A percentile compares a stretch with the other conserved stretches of the same genome.
These are phyloP conservation scores for Pythium grandisporangium DNA, from an alignment of 352 stramenopile genomes.

Conservation along the genomic window DNA sequence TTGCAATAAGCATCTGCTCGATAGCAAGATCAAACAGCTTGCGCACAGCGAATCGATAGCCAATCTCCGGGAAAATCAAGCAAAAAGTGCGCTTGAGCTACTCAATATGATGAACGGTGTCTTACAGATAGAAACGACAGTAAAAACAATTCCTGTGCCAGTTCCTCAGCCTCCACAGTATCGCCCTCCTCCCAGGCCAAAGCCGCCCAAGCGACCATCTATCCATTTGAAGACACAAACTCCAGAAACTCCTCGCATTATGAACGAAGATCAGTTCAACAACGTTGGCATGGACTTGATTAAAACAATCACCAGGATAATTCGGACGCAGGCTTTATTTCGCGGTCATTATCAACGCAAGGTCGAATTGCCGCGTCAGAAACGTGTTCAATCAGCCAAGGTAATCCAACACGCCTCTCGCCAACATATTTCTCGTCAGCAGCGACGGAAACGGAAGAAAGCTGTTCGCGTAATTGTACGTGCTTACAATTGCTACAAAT, in stretches of 20 bases:
- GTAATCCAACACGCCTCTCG: constrained; percentile 12
- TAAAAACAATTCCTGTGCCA: not conserved
- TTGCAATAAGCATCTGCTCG: constrained; percentile 25
- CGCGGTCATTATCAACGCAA: constrained; percentile 15
- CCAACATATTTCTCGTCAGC: constrained; percentile 2
- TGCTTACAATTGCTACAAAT: constrained; percentile 6
- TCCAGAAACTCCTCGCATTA: too few relatives aligned
- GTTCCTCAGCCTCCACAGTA: too few relatives aligned
- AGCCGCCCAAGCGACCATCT: too few relatives aligned
- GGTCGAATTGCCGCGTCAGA: constrained; percentile 9
- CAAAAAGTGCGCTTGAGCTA: constrained; percentile 38
- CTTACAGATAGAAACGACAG: constrained; percentile 11
- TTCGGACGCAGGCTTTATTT: constrained; percentile 14
- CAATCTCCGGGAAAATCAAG: constrained; percentile 32
- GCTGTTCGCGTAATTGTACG: constrained; percentile 7
- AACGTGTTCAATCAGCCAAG: constrained; percentile 5
- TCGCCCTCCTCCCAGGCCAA: too few relatives aligned
- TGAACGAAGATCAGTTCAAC: too few relatives aligned
- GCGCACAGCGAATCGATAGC: constrained; percentile 20
- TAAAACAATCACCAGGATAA: constrained; percentile 16
- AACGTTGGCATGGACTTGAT: constrained; percentile 8
- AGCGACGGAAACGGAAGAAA: constrained; percentile 7
- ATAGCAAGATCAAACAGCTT: constrained; percentile 34
- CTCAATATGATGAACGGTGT: constrained; percentile 48
- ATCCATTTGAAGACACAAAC: too few relatives aligned